Conservation (phyloP, 2,329 filamentous ascomycete genomes). For the Aspergillus terreus region DNA sequence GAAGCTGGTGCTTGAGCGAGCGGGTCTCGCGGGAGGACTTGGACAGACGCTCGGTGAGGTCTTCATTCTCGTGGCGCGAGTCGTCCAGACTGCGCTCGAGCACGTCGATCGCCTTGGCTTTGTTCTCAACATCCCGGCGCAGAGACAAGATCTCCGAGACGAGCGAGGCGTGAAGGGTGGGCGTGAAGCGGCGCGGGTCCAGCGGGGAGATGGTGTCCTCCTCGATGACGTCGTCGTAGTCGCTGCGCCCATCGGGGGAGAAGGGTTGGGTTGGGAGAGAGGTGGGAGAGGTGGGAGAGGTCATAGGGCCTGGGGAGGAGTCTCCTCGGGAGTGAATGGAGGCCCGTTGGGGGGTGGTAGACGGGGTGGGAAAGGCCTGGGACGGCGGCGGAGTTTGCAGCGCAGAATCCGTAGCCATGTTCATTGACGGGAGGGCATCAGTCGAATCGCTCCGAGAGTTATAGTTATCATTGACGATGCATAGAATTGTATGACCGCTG, state of each 20-base stretch:
- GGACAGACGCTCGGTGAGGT: slow-evolving; percentile 59
- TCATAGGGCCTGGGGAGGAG: slow-evolving; percentile 22
- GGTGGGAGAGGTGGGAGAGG: slow-evolving; percentile 53
- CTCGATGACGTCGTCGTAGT: slow-evolving; percentile 33
- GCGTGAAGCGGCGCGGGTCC: slow-evolving; percentile 89
- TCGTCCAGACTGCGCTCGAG: slow-evolving; percentile 72
- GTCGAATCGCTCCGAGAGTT: background rate
- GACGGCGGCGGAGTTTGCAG: slow-evolving; percentile 52
- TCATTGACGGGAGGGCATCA: slow-evolving; percentile 6
- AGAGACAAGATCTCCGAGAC: slow-evolving; percentile 90
- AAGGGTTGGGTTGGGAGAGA: slow-evolving; percentile 47
- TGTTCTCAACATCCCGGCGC: slow-evolving; percentile 85
- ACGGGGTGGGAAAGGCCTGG: slow-evolving; percentile 64
- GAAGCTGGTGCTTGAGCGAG: slow-evolving; percentile 77
- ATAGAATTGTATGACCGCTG: background rate
- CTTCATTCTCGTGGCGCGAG: slow-evolving; percentile 70
- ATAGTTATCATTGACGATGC: background rate
- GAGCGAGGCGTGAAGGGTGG: slow-evolving; percentile 87
- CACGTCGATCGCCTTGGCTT: slow-evolving; percentile 78
- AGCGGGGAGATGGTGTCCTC: slow-evolving; percentile 70
- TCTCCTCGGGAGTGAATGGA: slow-evolving; percentile 50
- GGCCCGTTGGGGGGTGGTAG: slow-evolving; percentile 56
- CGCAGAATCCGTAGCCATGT: slow-evolving; percentile 43
- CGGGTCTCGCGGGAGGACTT: slow-evolving; percentile 71
- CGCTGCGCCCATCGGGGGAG: slow-evolving; percentile 35